Evolutionary conservation across 164 flowering plant genomes (phyloP).

Genomic region (Macadamia integrifolia): DNA sequence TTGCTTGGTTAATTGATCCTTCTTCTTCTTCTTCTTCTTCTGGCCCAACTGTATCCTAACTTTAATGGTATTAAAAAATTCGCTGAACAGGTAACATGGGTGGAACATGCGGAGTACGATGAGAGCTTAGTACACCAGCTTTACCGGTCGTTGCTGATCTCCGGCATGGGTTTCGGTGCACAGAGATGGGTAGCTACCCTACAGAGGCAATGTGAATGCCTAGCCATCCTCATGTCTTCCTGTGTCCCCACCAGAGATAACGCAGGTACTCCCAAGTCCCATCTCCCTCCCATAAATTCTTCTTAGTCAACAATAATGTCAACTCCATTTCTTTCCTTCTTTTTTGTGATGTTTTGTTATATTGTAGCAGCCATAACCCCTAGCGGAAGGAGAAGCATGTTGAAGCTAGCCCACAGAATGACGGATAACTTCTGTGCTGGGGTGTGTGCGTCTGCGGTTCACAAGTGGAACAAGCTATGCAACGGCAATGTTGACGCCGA

Average conservation of each 20-base stretch:
- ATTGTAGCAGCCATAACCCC: slow-evolving; percentile 54
- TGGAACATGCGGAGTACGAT: slow-evolving; percentile 92
- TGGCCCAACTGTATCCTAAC: too few relatives aligned
- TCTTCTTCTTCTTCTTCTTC: too few relatives aligned
- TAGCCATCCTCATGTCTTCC: slow-evolving; percentile 90
- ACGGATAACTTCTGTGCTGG: slow-evolving; percentile 73
- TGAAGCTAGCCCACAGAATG: slow-evolving; percentile 78
- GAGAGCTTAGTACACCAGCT: slow-evolving; percentile 69
- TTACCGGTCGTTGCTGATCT: slow-evolving; percentile 59
- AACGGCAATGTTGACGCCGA: slow-evolving; percentile 53
- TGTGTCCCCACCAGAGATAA: slow-evolving; percentile 48
- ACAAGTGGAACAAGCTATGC: slow-evolving; percentile 68
- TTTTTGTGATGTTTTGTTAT: too few relatives aligned
- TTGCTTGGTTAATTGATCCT: too few relatives aligned
- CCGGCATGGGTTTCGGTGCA: slow-evolving; percentile 95
- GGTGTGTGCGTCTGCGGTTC: slow-evolving; percentile 62
- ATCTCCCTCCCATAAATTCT: too few relatives aligned
- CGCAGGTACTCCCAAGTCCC: slow-evolving; percentile 29
- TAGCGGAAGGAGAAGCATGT: slow-evolving; percentile 72
- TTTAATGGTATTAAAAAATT: too few relatives aligned
- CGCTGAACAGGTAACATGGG: slow-evolving; percentile 83
- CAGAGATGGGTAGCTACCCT: slow-evolving; percentile 92
- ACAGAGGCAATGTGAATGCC: slow-evolving; percentile 87
- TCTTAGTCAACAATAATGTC: too few relatives aligned
- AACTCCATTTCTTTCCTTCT: too few relatives aligned